A percentile compares a stretch with the other conserved stretches of the same genome.
These are phyloP conservation scores for Plectosphaerella plurivora DNA, from an alignment of 2,329 filamentous ascomycete species.

Conservation along the genomic window DNA sequence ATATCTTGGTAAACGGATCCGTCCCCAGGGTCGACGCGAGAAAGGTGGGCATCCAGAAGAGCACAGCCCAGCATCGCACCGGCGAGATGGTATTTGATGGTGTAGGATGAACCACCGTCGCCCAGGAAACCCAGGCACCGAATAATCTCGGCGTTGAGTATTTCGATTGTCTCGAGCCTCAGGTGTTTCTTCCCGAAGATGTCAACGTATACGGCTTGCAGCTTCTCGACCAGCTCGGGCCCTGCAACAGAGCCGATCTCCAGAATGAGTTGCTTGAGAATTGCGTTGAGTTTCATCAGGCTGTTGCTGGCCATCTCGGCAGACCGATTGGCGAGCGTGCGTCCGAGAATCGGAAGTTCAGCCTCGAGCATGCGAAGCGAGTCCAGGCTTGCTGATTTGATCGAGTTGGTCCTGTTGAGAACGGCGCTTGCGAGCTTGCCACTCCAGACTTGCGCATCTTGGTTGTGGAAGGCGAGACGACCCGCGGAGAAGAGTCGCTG, in stretches of 20 bases:
- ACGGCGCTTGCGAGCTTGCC: conserved; percentile 39
- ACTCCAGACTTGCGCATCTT: conserved; percentile 25
- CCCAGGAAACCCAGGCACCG: neutral
- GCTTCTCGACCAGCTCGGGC: conserved; percentile 8
- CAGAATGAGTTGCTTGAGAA: conserved; percentile 42
- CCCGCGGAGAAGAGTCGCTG: conserved; percentile 7
- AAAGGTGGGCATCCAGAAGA: neutral
- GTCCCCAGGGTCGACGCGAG: neutral
- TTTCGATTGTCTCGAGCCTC: neutral
- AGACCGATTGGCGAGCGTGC: conserved; percentile 46
- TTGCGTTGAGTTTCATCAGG: conserved; percentile 39
- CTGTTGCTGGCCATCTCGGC: conserved; percentile 46
- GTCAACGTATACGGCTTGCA: conserved; percentile 1
- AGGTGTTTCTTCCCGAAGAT: neutral
- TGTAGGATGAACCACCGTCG: neutral
- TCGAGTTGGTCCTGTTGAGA: conserved; percentile 47
- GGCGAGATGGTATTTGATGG: neutral
- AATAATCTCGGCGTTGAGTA: neutral
- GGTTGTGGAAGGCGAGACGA: conserved; percentile 7
- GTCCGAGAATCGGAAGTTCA: conserved; percentile 59
- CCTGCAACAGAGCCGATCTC: conserved; percentile 36
- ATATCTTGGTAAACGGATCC: neutral
- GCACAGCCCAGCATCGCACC: neutral
- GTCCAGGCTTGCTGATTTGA: conserved; percentile 51
- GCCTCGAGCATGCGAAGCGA: conserved; percentile 60